Evolutionary conservation across 805 yeast species (phyloP).

Genomic region (Candida ovalis): DNA sequence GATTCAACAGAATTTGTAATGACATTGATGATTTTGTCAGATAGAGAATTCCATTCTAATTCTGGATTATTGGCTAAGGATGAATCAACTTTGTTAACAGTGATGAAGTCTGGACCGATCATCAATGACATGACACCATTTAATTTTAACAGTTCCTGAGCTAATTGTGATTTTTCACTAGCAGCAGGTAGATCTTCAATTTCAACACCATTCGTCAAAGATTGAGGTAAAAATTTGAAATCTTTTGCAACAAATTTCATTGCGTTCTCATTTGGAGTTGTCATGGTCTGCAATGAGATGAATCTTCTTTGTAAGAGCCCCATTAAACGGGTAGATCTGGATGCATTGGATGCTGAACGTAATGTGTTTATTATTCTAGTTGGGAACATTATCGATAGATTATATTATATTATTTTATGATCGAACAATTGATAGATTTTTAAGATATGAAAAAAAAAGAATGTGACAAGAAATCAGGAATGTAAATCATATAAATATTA

Average conservation of each 20-base stretch:
- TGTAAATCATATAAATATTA: background rate
- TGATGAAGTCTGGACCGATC: conserved; percentile 71
- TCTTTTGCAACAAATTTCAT: conserved; percentile 57
- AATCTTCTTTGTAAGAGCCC: conserved; percentile 9
- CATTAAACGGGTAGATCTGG: background rate
- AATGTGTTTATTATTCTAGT: background rate
- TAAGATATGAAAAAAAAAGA: background rate
- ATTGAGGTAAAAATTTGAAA: conserved; percentile 42
- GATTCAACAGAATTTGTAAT: conserved; percentile 25
- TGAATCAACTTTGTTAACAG: conserved; percentile 54
- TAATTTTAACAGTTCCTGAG: conserved; percentile 52
- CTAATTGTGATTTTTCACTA: conserved; percentile 57
- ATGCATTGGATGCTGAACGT: background rate
- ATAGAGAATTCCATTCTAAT: conserved; percentile 28
- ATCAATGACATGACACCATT: conserved; percentile 67
- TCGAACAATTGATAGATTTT: background rate
- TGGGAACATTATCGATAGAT: conserved; percentile 1
- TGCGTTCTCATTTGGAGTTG: conserved; percentile 77
- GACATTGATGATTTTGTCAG: conserved; percentile 24
- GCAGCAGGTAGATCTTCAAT: conserved; percentile 53
- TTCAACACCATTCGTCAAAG: conserved; percentile 42
- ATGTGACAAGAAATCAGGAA: background rate
- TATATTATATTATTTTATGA: background rate
- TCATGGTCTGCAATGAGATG: conserved; percentile 37
- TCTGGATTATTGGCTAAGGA: conserved; percentile 31